Conservation (phyloP, 2,329 filamentous ascomycete genomes). For the Exophiala oligosperma region DNA sequence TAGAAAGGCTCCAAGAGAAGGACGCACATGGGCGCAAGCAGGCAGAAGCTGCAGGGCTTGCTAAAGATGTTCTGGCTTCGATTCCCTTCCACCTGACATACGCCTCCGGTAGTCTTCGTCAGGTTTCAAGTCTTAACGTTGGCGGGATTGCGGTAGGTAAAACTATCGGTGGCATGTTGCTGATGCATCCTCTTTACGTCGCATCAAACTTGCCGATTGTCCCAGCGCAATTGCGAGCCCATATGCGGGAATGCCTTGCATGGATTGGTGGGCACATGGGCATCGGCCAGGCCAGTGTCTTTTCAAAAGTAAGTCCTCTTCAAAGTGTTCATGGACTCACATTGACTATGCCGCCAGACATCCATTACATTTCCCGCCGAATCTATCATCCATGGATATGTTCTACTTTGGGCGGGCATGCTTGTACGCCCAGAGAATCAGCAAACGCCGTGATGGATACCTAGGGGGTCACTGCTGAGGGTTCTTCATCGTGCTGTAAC, state of each 20-base stretch:
- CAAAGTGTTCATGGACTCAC: too few species aligned
- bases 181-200: conserved; percentile 31
- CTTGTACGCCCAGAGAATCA: too few species aligned
- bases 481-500: too few species aligned
- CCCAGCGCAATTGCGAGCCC: conserved; percentile 11
- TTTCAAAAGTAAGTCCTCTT: conserved; percentile 28
- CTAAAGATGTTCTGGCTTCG: conserved; percentile 6
- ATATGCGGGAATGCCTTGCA: conserved; percentile 24
- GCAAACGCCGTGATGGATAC: too few species aligned
- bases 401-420: too few species aligned
- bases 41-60: neutral
- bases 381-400: too few species aligned
- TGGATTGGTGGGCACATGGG: conserved; percentile 33
- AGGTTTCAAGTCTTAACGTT: neutral
- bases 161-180: conserved; percentile 29
- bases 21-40: neutral
- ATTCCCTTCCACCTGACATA: conserved; percentile 19
- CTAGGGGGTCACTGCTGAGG: too few species aligned
- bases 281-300: conserved; percentile 29
- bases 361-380: too few species aligned
- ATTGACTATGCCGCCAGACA: too few species aligned
- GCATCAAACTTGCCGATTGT: conserved; percentile 22
- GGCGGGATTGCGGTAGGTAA: conserved; percentile 15
- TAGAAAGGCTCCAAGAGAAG: neutral
- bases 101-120: neutral